Evolutionary conservation across 805 yeast genomes (phyloP), one percentile per base, ranked within the genome.

Genomic region (Cyberlindnera xishuangbannaensis): DNA sequence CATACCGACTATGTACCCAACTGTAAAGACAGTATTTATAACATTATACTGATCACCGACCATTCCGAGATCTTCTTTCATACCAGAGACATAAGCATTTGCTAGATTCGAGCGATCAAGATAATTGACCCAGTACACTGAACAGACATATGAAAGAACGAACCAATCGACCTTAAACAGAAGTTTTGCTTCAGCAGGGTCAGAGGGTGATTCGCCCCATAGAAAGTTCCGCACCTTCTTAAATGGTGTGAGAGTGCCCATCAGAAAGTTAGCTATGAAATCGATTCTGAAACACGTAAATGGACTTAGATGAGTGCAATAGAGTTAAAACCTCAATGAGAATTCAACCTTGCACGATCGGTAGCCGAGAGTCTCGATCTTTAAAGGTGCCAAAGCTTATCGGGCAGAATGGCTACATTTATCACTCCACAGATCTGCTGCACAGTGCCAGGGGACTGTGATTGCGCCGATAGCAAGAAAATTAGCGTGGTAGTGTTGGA

Each of bases 71-170:
- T 69, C 82, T 35, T 74, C 75, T 43, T 72, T 66, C 82, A 78
- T 72, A 13, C 84, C 84, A 11, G 76, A 64, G 15, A 76, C 79
- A 48, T 77, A 78, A 3, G 84, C 83, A 45, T 72, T 69, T 18
- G 69, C 56, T 25, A 74, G 53, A 33, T 75, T 76, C n/a, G 71
- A 61, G 44, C 78, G 62, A 51, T 77, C 83, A 18, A 78, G 61
- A 50, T 75, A 77, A 41, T 76, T 77, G 36, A 65, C 61, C 55
- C 54, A 50, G 30, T 46, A 50, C 12, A 46, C 34, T 15, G 46
- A 42, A 13, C 48, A 43, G 28, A 43, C 41, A 29, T 42, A 50
- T 5, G 44, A 35, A 6, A 48, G 20, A 11, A 50, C 51, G 24
- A 48, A 46, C 36, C 53, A 46, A 28, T 50, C 54, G 21, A 50